Evolutionary conservation across 2,329 filamentous ascomycete genomes (phyloP), one percentile per base, ranked within the genome.

Genomic region (Cytospora leucostoma): DNA sequence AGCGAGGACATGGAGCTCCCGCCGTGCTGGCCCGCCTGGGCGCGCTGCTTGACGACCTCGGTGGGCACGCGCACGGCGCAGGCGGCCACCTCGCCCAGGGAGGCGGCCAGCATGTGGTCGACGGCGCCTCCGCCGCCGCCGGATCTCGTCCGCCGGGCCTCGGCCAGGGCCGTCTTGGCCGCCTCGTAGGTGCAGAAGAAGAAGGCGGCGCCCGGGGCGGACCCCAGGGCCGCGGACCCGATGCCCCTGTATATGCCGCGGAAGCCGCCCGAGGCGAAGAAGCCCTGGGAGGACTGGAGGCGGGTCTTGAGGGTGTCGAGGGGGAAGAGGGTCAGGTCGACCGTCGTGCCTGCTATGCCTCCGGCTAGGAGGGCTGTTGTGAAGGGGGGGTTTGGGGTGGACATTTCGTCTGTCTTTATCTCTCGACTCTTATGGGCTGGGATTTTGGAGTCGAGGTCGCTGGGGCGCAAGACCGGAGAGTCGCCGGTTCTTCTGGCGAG

Each of bases 221-320:
- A 96, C 35, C 96, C 95, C 63, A 97, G 88, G 57, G 98, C 82
- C 0, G 93, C 93, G 63, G 88, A 92, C 56, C 94, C 95, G 17
- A 99, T 87, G 74, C 95, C 95, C 53, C 91, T 89, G 81, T 99
- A 99, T 71, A 98, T 92, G 66, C 94, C 93, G 56, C 84, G 84
- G 83, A 98, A 93, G 72, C 94, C 94, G 73, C 95, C 94, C 3
- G 89, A 88, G 62, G 90, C 83, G 73, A 92, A 87, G 81, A 97
- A 93, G 75, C 89, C 88, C 62, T 83, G 75, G 55, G 85, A 85
- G 67, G 93, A 92, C 80, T 99, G 95, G 7, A 99, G 91, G 17
- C 95, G 93, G 51, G 96, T 99, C 80, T 99, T 99, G 74, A 99
- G 88, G 0, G 95, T 99, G 84, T 99, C 96, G 82, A 99, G 92